A percentile compares a stretch with the other conserved stretches of the same genome.
These are phyloP conservation scores for Paecilomyces sp. DNA, from an alignment of 2,329 filamentous ascomycete genomes.

Conservation along the genomic window DNA sequence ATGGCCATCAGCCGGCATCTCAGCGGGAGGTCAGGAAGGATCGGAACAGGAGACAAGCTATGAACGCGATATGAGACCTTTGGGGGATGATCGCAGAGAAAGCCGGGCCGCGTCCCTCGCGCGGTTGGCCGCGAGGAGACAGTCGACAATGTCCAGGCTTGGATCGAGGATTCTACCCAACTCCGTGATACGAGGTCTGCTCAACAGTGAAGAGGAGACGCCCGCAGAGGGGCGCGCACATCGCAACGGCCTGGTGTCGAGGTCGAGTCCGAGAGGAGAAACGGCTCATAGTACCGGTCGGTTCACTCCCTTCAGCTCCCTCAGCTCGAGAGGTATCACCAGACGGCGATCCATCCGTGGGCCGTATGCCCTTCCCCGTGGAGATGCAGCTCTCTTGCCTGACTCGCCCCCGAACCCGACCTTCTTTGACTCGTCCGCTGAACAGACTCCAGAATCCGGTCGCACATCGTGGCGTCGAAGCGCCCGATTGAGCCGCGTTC, in stretches of 20 bases:
- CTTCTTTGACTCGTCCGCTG: constrained; percentile 18
- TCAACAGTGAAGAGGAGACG: constrained; percentile 40
- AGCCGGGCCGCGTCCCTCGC: constrained; percentile 24
- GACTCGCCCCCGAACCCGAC: constrained; percentile 20
- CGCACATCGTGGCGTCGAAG: constrained; percentile 33
- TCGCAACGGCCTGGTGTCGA: constrained; percentile 34
- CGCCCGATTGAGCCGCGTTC: constrained; percentile 34
- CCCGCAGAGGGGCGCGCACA: constrained; percentile 38
- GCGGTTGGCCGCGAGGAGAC: constrained; percentile 31
- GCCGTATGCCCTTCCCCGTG: constrained; percentile 32
- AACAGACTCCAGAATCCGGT: constrained; percentile 18
- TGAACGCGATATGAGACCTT: constrained; percentile 29
- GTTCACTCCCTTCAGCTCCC: constrained; percentile 33
- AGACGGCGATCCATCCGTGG: constrained; percentile 32
- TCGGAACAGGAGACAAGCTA: constrained; percentile 23
- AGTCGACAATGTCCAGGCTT: constrained; percentile 42
- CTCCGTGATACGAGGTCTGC: constrained; percentile 35
- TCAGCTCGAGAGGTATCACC: constrained; percentile 31
- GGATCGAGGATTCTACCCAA: constrained; percentile 43
- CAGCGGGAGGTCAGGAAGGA: neutral
- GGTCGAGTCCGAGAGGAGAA: constrained; percentile 28
- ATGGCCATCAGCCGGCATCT: neutral
- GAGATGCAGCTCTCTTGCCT: constrained; percentile 22
- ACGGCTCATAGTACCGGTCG: constrained; percentile 22
- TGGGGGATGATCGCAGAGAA: constrained; percentile 23